phyloP scores from a whole-genome alignment of 805 yeast genomes.

The Ogataea henricii region DNA sequence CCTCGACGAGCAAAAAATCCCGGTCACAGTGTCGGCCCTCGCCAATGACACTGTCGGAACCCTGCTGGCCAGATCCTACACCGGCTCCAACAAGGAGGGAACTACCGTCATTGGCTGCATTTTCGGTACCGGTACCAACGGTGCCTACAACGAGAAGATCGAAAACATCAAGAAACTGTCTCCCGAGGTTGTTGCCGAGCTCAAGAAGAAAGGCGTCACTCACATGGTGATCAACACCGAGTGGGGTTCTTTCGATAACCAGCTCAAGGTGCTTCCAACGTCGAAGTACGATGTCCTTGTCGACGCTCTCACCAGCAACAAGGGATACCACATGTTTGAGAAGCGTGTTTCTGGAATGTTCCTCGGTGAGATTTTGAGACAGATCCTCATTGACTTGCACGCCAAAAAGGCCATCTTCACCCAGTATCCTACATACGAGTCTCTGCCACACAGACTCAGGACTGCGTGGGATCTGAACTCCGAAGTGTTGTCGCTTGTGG shows the following conservation, averaged over 20 bases:
- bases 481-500: conserved; percentile 82
- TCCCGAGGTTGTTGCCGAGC: conserved; percentile 40
- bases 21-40: conserved; percentile 78
- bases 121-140: conserved; percentile 97
- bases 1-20: conserved; percentile 57
- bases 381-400: conserved; percentile 68
- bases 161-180: conserved; percentile 74
- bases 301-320: conserved; percentile 75
- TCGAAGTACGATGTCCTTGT: conserved; percentile 75
- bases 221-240: conserved; percentile 93
- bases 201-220: conserved; percentile 47
- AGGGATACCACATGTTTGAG: conserved; percentile 88
- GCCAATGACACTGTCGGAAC: conserved; percentile 98
- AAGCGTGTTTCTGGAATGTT: conserved; percentile 92
- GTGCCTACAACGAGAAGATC: conserved; percentile 84
- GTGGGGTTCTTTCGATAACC: conserved; percentile 97
- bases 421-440: conserved; percentile 46
- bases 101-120: conserved; percentile 86
- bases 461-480: conserved; percentile 80
- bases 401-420: conserved; percentile 57
- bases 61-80: conserved; percentile 81
- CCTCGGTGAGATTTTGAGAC: conserved; percentile 85
- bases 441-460: conserved; percentile 62
- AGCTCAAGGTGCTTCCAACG: conserved; percentile 68
- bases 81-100: conserved; percentile 63